Evolutionary conservation across 106 monocot species (phyloP).

Genomic region (Agapanthus africanus): DNA sequence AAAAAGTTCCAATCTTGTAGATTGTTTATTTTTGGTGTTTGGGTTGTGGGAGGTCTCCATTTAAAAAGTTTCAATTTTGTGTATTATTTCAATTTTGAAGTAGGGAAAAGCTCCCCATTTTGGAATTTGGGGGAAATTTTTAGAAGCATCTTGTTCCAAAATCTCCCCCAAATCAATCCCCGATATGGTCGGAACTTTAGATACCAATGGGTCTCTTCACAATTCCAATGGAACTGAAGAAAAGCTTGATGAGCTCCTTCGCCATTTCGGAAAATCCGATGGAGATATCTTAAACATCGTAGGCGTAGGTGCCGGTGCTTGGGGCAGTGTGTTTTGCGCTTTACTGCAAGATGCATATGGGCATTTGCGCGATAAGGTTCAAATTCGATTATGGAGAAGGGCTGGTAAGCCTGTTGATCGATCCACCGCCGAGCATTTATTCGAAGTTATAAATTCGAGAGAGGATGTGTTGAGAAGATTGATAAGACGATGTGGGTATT

Average conservation of each 20-base stretch:
- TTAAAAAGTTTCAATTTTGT: not conserved
- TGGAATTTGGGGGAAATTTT: not conserved
- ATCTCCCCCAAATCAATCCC: not conserved
- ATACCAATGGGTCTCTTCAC: slow-evolving; percentile 39
- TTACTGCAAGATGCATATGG: slow-evolving; percentile 78
- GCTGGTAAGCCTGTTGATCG: slow-evolving; percentile 59
- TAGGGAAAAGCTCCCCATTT: not conserved
- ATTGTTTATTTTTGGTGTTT: not conserved
- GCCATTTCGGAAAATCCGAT: slow-evolving; percentile 53
- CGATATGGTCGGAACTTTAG: slow-evolving; percentile 34
- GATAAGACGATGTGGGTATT: slow-evolving; percentile 62
- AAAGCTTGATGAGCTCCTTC: slow-evolving; percentile 72
- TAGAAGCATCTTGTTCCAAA: not conserved
- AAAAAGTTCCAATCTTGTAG: slow-evolving; percentile 4
- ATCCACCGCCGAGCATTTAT: slow-evolving; percentile 70
- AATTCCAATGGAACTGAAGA: slow-evolving; percentile 49
- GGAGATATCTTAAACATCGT: slow-evolving; percentile 68
- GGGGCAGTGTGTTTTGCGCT: slow-evolving; percentile 83
- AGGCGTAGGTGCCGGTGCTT: slow-evolving; percentile 82
- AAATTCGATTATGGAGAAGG: slow-evolving; percentile 75
- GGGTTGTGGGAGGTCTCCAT: too few species aligned
- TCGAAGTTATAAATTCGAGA: slow-evolving; percentile 86
- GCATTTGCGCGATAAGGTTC: slow-evolving; percentile 64
- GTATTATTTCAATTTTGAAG: not conserved
- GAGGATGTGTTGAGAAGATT: slow-evolving; percentile 72